Percentiles rank a stretch among this genome's conserved stretches.
Evolutionary conservation across 306 rosid species (phyloP).

Genomic region (Corylus americana): DNA sequence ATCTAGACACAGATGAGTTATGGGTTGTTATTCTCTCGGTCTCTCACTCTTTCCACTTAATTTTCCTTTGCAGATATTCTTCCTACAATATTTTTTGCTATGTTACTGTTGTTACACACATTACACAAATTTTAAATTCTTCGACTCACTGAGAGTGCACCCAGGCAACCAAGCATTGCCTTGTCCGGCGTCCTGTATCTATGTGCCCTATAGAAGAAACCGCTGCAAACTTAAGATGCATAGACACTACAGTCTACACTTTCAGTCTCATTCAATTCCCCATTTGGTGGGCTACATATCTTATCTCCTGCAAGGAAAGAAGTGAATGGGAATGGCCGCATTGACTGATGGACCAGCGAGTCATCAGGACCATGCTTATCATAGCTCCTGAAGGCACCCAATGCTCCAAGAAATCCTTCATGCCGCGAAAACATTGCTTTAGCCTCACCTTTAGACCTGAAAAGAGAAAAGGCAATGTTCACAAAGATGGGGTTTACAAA

Average conservation of each 20-base stretch:
- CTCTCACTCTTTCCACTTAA: conserved; percentile 12
- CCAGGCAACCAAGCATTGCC: conserved; percentile 59
- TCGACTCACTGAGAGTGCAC: conserved; percentile 9
- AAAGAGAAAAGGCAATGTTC: not conserved
- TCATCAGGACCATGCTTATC: conserved; percentile 64
- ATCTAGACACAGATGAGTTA: not conserved
- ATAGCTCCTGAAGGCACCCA: conserved; percentile 82
- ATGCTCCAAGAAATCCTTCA: conserved; percentile 96
- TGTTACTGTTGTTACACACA: conserved; percentile 17
- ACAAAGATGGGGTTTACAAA: conserved; percentile 1
- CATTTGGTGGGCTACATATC: conserved; percentile 35
- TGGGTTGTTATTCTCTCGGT: conserved; percentile 9
- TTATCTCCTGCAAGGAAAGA: conserved; percentile 42
- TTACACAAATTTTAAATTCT: conserved; percentile 21
- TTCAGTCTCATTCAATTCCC: conserved; percentile 59
- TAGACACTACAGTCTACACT: conserved; percentile 75
- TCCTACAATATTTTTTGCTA: conserved; percentile 23
- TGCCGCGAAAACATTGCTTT: conserved; percentile 91
- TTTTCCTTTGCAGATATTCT: conserved; percentile 10
- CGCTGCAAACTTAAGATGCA: conserved; percentile 40
- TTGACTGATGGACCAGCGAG: conserved; percentile 45
- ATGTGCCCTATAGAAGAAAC: not conserved
- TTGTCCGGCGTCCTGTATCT: not conserved
- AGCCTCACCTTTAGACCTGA: conserved; percentile 96
- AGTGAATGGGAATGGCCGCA: conserved; percentile 13